phyloP scores from a whole-genome alignment of 1,284 basidiomycete species.

The Irpex sp. region DNA sequence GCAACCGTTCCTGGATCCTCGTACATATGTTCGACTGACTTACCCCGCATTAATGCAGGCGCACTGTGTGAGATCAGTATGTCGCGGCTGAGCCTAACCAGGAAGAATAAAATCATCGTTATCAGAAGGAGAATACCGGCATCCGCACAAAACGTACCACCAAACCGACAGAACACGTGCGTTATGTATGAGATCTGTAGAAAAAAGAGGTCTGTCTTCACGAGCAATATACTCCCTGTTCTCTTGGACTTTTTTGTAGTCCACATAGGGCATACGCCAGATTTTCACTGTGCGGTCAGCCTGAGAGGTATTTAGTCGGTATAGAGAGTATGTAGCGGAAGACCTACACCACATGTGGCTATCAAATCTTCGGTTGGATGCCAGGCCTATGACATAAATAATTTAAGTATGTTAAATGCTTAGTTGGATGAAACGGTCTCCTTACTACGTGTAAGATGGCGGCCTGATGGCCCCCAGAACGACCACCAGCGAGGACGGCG shows the following conservation, averaged over 20 bases:
- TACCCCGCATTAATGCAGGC: slow-evolving; percentile 46
- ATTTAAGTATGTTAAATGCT: background rate
- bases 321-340: background rate
- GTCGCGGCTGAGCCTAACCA: slow-evolving; percentile 54
- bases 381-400: slow-evolving; percentile 47
- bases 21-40: slow-evolving; percentile 26
- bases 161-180: slow-evolving; percentile 59
- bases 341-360: slow-evolving; percentile 66
- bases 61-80: slow-evolving; percentile 59
- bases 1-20: slow-evolving; percentile 39
- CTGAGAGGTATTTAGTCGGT: slow-evolving; percentile 31
- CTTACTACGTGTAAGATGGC: slow-evolving; percentile 64
- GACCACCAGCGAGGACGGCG: slow-evolving; percentile 59
- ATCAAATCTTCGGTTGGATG: slow-evolving; percentile 58
- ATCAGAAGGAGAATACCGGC: background rate
- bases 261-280: slow-evolving; percentile 47
- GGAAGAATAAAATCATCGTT: background rate
- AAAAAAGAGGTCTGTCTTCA: slow-evolving; percentile 74
- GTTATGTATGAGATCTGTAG: slow-evolving; percentile 58
- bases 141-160: slow-evolving; percentile 36
- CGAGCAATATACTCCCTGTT: slow-evolving; percentile 38
- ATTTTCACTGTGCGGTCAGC: slow-evolving; percentile 71
- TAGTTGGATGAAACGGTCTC: background rate
- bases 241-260: slow-evolving; percentile 24
- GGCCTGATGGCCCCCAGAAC: slow-evolving; percentile 67